Conservation (phyloP, 1,284 basidiomycete genomes). For the Schizophyllum amplum region DNA sequence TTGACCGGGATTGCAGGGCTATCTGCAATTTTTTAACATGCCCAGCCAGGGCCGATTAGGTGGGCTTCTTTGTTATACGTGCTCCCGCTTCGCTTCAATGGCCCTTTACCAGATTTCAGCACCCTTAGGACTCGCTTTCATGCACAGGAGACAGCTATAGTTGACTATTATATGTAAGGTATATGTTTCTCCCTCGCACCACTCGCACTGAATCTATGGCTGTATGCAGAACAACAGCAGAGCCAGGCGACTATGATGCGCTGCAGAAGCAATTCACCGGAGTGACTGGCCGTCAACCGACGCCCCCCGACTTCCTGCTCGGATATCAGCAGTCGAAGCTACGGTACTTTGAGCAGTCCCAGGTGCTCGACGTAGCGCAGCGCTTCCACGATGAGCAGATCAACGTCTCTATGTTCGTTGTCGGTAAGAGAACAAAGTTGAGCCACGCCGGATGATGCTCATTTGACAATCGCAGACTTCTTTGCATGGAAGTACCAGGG, state of each 20-base stretch:
- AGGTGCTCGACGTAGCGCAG: slow-evolving; percentile 30
- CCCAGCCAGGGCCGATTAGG: slow-evolving; percentile 31
- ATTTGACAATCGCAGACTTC: slow-evolving; percentile 22
- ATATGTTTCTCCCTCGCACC: not conserved
- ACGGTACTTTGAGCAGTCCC: slow-evolving; percentile 32
- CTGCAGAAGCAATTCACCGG: slow-evolving; percentile 31
- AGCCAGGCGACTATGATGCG: slow-evolving; percentile 29
- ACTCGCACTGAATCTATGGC: slow-evolving; percentile 1
- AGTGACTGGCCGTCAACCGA: slow-evolving; percentile 32
- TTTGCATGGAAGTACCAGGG: slow-evolving; percentile 35
- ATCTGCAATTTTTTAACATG: slow-evolving; percentile 34
- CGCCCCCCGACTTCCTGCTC: slow-evolving; percentile 29
- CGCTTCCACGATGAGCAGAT: slow-evolving; percentile 31
- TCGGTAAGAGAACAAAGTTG: slow-evolving; percentile 19
- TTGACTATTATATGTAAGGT: slow-evolving; percentile 33
- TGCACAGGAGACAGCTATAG: slow-evolving; percentile 27
- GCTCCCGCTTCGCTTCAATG: not conserved
- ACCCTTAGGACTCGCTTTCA: slow-evolving; percentile 27
- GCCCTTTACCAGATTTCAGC: slow-evolving; percentile 24
- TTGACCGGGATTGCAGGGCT: too few species aligned
- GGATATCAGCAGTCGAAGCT: slow-evolving; percentile 35
- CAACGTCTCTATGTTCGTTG: slow-evolving; percentile 30
- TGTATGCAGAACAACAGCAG: slow-evolving; percentile 25
- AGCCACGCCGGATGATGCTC: not conserved
- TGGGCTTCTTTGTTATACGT: slow-evolving; percentile 9